These are phyloP conservation scores for Coelastrella sp. DNA, from an alignment of 139 green algal genomes.

Conservation along the genomic window DNA sequence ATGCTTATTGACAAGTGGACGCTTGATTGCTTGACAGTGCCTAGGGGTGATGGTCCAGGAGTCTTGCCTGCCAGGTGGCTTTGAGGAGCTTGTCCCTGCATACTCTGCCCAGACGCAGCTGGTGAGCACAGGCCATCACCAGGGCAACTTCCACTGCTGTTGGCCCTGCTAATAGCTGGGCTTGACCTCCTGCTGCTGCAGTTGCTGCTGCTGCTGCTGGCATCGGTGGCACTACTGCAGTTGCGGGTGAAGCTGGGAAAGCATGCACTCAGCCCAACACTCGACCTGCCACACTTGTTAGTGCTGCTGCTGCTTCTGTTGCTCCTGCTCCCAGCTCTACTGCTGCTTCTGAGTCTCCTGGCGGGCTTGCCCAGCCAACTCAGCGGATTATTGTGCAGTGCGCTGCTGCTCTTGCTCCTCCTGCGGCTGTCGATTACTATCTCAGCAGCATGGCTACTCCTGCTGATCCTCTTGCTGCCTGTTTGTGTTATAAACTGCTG, in stretches of 20 bases:
- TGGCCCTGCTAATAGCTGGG: neutral
- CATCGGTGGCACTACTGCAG: neutral
- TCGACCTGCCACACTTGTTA: neutral
- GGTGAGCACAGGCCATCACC: neutral
- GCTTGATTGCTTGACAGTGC: no score
- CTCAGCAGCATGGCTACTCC: neutral
- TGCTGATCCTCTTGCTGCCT: neutral
- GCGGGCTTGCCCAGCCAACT: neutral
- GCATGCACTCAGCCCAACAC: neutral
- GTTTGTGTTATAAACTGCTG: neutral
- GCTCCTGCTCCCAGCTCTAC: neutral
- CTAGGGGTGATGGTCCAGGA: no score
- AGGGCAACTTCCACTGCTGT: neutral
- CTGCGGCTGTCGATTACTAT: neutral
- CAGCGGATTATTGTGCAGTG: neutral
- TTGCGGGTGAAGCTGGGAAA: neutral
- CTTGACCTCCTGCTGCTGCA: neutral
- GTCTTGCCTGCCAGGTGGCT: no score
- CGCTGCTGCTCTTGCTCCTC: neutral
- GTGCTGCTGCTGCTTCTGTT: slow-evolving; percentile 5
- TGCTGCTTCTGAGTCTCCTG: neutral
- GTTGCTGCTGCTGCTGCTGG: neutral
- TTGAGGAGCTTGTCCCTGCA: no score
- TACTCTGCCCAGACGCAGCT: neutral
- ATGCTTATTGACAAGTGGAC: no score